Evolutionary conservation across 2,329 filamentous ascomycete genomes (phyloP).

Genomic region (Penicillium psychrosexuale): DNA sequence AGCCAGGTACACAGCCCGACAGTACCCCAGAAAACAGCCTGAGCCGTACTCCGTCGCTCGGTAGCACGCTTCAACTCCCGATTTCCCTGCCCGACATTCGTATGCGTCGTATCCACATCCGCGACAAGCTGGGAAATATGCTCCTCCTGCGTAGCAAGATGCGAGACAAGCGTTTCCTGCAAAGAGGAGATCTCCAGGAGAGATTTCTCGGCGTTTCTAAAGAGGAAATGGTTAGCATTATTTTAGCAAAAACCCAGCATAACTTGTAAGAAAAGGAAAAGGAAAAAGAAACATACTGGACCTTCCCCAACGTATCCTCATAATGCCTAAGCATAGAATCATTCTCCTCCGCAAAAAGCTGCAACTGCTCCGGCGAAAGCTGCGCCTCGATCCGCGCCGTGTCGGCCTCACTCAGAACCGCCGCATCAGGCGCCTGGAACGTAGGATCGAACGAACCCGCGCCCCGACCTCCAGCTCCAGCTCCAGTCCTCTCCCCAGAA

Average conservation of each 20-base stretch:
- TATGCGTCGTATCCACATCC: conserved; percentile 75
- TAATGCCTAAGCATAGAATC: conserved; percentile 90
- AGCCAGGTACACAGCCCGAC: conserved; percentile 71
- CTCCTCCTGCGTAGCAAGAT: conserved; percentile 79
- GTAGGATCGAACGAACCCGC: not conserved
- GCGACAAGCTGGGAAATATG: conserved; percentile 85
- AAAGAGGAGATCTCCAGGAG: conserved; percentile 89
- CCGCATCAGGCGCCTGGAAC: conserved; percentile 27
- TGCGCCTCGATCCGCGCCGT: conserved; percentile 51
- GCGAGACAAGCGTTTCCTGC: conserved; percentile 82
- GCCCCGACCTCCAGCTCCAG: not conserved
- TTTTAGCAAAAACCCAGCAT: not conserved
- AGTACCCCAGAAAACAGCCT: conserved; percentile 77
- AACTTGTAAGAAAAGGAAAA: not conserved
- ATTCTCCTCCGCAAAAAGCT: conserved; percentile 92
- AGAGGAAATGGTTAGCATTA: not conserved
- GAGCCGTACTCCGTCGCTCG: conserved; percentile 67
- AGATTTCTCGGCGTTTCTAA: conserved; percentile 80
- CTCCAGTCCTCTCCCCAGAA: not conserved
- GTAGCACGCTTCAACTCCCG: conserved; percentile 83
- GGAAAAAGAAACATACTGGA: conserved; percentile 62
- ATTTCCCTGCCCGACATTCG: conserved; percentile 87
- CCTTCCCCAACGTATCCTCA: conserved; percentile 89
- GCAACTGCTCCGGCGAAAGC: conserved; percentile 78
- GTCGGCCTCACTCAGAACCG: conserved; percentile 32